Base-by-base conservation (phyloP, 2,329 filamentous ascomycete genomes). In the Diaporthe australafricana region DNA sequence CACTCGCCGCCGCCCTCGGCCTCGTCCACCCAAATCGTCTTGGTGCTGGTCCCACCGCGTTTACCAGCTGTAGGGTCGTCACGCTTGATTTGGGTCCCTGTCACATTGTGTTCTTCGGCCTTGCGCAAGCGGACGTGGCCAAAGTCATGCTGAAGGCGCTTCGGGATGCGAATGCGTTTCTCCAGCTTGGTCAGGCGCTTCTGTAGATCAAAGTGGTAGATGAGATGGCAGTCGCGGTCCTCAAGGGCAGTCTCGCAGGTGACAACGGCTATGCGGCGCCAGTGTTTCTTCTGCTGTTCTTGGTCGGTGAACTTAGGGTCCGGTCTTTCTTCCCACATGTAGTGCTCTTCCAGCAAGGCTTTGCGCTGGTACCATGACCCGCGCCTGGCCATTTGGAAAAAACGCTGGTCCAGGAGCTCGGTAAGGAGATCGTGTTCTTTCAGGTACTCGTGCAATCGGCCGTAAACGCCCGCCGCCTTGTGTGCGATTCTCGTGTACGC, bases 291-390 rank as follows among this genome's bases (percentile, higher is more conserved):
- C 78, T 93, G 92, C 66, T 83, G 78, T 35, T 87, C 87, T 5
- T 78, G 53, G 42, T 85, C 80, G 5, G 77, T 71, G 6, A 80
- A 81, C 2, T 76, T 76, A 0, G 82, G 81, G 2, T 80, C 81
- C 0, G 87, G 84, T 38, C 85, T 86, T 7, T 93, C 79, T 5
- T 87, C 85, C 78, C 91, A 88, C 93, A 98, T 95, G 81, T 99
- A 98, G 79, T 97, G 95, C 80, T 99, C 96, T 83, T 99, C 96
- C 2, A 99, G 82, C 1, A 99, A 84, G 1, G 96, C 96, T 82
- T 97, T 98, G 25, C 96, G 93, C 79, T 98, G 95, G 79, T 98
- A 98, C 96, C 96, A 99, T 0, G 91, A 90, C 0, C 96, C 96
- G 52, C 96, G 90, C 35, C 95, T 89, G 1, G 95, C 90, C 53